Conservation (phyloP, 169 alveolate species). For the Ichthyophthirius multifiliis region DNA sequence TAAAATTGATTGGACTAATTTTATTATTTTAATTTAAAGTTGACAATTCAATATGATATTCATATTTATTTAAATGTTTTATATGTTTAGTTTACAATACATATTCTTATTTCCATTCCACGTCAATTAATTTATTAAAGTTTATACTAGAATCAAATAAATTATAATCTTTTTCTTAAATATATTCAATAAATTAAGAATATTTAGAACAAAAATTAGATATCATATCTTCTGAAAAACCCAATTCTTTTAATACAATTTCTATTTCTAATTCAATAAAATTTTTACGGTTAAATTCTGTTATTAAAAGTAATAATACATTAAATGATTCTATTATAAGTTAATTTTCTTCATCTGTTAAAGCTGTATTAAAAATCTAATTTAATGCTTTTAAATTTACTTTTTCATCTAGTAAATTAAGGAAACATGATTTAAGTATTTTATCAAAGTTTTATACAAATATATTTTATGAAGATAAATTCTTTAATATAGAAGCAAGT, state of each 20-base stretch:
- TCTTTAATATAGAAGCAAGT: neutral
- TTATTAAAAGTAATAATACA: neutral
- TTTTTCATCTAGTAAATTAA: neutral
- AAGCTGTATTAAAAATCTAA: neutral
- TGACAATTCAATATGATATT: neutral
- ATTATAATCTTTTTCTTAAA: neutral
- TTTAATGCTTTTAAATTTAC: neutral
- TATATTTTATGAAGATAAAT: neutral
- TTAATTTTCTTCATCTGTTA: neutral
- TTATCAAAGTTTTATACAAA: neutral
- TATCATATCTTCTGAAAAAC: constrained; percentile 1
- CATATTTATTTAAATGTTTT: neutral
- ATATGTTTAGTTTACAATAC: neutral
- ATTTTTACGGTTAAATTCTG: neutral
- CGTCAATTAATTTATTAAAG: neutral
- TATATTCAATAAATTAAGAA: neutral
- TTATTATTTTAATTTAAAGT: neutral
- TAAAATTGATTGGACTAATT: neutral
- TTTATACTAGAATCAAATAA: neutral
- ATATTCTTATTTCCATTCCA: constrained; percentile 3
- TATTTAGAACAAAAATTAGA: neutral
- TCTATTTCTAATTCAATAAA: neutral
- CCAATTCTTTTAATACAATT: neutral
- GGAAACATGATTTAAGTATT: neutral
- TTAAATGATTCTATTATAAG: neutral